phyloP scores from a whole-genome alignment of 2,329 filamentous ascomycete species.

The Penicillium verrucosum region DNA sequence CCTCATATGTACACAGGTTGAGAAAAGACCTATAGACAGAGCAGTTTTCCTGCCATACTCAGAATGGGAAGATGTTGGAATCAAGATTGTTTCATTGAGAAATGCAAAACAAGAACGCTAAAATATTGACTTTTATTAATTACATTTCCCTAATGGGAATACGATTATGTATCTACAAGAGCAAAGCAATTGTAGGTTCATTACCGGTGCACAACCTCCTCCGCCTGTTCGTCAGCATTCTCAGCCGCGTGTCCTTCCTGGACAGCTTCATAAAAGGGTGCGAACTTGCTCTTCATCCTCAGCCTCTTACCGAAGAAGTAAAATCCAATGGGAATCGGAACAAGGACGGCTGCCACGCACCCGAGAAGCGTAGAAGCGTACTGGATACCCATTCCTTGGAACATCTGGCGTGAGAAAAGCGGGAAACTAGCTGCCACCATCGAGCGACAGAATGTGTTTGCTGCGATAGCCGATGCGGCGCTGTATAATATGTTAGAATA shows the following conservation, averaged over 20 bases:
- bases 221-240: background rate
- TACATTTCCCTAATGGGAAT: constrained; percentile 1
- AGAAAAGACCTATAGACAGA: background rate
- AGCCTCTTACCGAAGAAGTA: constrained; percentile 30
- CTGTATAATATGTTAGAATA: constrained; percentile 16
- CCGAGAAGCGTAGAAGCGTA: constrained; percentile 40
- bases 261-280: constrained; percentile 47
- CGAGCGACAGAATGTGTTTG: constrained; percentile 54
- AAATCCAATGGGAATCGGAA: constrained; percentile 40
- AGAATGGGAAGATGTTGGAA: background rate
- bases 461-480: constrained; percentile 54
- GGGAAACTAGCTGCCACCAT: constrained; percentile 52
- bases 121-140: background rate
- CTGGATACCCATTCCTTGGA: constrained; percentile 38
- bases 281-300: constrained; percentile 24
- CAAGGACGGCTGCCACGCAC: constrained; percentile 33
- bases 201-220: background rate
- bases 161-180: constrained; percentile 1
- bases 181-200: background rate
- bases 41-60: background rate
- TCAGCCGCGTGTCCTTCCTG: constrained; percentile 42
- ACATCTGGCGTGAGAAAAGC: constrained; percentile 56
- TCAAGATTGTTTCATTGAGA: background rate
- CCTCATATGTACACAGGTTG: background rate
- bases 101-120: background rate